These are phyloP conservation scores for Mucor plumbeus DNA, from an alignment of 371 early-diverging fungal genomes.

Conservation along the genomic window DNA sequence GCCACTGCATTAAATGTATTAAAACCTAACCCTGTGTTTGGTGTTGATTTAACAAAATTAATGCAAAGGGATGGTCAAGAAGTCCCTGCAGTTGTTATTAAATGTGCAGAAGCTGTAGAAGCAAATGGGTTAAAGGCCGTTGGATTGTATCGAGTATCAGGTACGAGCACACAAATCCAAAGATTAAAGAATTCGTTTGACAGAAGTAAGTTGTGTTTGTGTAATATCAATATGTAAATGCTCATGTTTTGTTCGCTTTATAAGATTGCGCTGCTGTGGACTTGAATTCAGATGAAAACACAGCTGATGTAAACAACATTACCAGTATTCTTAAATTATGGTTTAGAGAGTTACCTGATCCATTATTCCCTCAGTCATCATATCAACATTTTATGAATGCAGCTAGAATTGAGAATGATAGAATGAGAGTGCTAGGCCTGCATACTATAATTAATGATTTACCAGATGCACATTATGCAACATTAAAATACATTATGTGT, in stretches of 20 bases:
- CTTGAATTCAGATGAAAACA: slow-evolving; percentile 58
- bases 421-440: slow-evolving; percentile 59
- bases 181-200: slow-evolving; percentile 74
- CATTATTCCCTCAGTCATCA: slow-evolving; percentile 71
- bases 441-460: slow-evolving; percentile 76
- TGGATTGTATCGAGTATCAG: slow-evolving; percentile 89
- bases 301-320: slow-evolving; percentile 78
- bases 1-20: slow-evolving; percentile 59
- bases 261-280: slow-evolving; percentile 68
- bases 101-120: slow-evolving; percentile 83
- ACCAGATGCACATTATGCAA: slow-evolving; percentile 80
- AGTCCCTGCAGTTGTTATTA: slow-evolving; percentile 74
- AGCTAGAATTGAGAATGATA: slow-evolving; percentile 62
- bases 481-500: slow-evolving; percentile 73
- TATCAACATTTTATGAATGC: slow-evolving; percentile 74
- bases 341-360: slow-evolving; percentile 91
- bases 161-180: slow-evolving; percentile 71
- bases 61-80: slow-evolving; percentile 69
- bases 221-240: neutral
- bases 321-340: slow-evolving; percentile 88
- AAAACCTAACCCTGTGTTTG: slow-evolving; percentile 73
- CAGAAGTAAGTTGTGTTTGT: slow-evolving; percentile 45
- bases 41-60: slow-evolving; percentile 61
- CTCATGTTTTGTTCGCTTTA: neutral
- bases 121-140: slow-evolving; percentile 60